A percentile compares a stretch with the other conserved stretches of the same genome.
Evolutionary conservation across 768 basidiomycete genomes (phyloP).

Genomic region (Suillus bovinus): DNA sequence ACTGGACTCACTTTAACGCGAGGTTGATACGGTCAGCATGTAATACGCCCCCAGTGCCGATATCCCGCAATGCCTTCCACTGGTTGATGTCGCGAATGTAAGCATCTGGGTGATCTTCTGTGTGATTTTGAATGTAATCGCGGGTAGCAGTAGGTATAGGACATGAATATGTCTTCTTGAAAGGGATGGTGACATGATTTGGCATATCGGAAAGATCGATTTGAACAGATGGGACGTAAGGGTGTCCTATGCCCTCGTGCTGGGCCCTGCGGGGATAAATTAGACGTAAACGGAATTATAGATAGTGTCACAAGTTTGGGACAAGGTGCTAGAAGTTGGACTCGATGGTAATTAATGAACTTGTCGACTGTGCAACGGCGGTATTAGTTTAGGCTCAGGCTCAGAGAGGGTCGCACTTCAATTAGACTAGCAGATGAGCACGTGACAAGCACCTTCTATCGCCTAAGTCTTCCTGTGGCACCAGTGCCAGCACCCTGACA

Average conservation of each 20-base stretch:
- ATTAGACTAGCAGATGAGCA: too few relatives aligned
- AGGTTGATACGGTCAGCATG: slow-evolving; percentile 58
- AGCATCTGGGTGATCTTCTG: slow-evolving; percentile 79
- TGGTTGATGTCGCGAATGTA: slow-evolving; percentile 74
- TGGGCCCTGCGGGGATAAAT: neutral
- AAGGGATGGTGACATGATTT: slow-evolving; percentile 73
- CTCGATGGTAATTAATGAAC: neutral
- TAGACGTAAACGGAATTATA: neutral
- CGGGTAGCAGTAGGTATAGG: slow-evolving; percentile 57
- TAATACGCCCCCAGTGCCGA: slow-evolving; percentile 46
- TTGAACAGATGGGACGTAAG: neutral
- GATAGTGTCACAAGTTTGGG: neutral
- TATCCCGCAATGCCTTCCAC: slow-evolving; percentile 68
- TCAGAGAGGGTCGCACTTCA: too few relatives aligned
- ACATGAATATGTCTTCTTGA: slow-evolving; percentile 66
- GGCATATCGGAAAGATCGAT: slow-evolving; percentile 50
- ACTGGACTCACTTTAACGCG: slow-evolving; percentile 54
- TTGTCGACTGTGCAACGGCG: too few relatives aligned
- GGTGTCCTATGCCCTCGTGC: neutral
- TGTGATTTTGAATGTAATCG: slow-evolving; percentile 66
- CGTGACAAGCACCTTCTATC: neutral
- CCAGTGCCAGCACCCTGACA: too few relatives aligned
- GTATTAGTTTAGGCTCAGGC: too few relatives aligned
- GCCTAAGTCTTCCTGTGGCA: neutral
- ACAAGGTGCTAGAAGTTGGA: neutral